Evolutionary conservation across 805 yeast species (phyloP), one percentile per base, ranked within the genome.

Genomic region (Yamadazyma phyllophila): DNA sequence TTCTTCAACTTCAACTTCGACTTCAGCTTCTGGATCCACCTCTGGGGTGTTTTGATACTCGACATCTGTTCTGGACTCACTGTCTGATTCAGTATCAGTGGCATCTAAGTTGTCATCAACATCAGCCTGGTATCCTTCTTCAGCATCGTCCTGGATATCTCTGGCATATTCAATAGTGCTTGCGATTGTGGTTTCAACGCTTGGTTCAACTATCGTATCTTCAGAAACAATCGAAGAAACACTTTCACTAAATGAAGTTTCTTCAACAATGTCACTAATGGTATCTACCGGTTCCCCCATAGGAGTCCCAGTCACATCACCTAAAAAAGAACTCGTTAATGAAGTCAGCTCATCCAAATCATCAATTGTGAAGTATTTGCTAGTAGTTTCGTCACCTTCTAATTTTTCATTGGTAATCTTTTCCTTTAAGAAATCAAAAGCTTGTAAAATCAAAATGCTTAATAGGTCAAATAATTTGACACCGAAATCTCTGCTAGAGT

Each of bases 401-500:
- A 52, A 49, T 35, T 57, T 56, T 14, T 58, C 63, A 17, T 53
- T 57, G 7, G 49, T 53, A 12, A 66, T 37, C 39, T 63, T 67
- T 12, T 61, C 65, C 49, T 62, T 65, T n/a, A 65, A 40, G 24
- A 59, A 45, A 1, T 58, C 61, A 32, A 52, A 52, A 10, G 65
- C 62, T 15, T 46, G 26, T 9, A 48, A 20, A 5, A 50, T 39
- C 39, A 61, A 60, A n/a, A 57, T 54, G 15, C 57, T 55, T 4
- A 62, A 60, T 31, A 47, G 39, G 6, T 41, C 49, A 16, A 49
- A 29, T 4, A 17, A 27, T 2, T 17, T 26, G 20, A 40, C 30
- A 38, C 49, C 50, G 32, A 43, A 29, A 48, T 47, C 31, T 17
- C 24, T 41, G 41, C 45, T 33, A 53, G 50, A 27, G 54, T 51